A percentile compares a stretch with the other conserved stretches of the same genome.
phyloP scores from a whole-genome alignment of 2,329 filamentous ascomycete species.

The Talaromyces amestolkiae region DNA sequence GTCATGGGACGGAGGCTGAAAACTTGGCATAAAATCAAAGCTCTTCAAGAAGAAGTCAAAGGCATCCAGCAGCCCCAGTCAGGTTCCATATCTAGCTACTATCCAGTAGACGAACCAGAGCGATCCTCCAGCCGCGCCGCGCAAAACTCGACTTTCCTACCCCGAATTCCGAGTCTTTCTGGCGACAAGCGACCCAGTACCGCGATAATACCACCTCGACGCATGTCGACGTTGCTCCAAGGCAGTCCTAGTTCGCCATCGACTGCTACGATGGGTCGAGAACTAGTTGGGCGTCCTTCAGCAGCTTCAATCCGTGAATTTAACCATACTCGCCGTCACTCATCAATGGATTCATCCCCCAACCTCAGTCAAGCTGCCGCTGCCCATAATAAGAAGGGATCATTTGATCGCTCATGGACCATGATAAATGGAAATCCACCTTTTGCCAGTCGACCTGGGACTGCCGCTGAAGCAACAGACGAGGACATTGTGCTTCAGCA shows the following conservation, averaged over 20 bases:
- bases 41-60: conserved; percentile 81
- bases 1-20: conserved; percentile 85
- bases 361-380: conserved; percentile 28
- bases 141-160: conserved; percentile 41
- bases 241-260: conserved; percentile 44
- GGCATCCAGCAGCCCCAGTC: conserved; percentile 51
- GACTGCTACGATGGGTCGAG: conserved; percentile 44
- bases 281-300: conserved; percentile 59
- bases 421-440: conserved; percentile 43
- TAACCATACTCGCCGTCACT: conserved; percentile 82
- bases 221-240: conserved; percentile 28
- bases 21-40: conserved; percentile 95
- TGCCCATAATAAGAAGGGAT: conserved; percentile 56
- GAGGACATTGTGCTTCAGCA: conserved; percentile 23
- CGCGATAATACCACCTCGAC: conserved; percentile 31
- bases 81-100: conserved; percentile 41
- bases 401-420: conserved; percentile 60
- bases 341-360: conserved; percentile 68
- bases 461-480: conserved; percentile 30
- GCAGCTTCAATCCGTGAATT: conserved; percentile 78
- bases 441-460: conserved; percentile 35
- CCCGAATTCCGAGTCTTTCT: conserved; percentile 44
- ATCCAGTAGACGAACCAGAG: conserved; percentile 41
- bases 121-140: conserved; percentile 43
- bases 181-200: conserved; percentile 30